Conservation (phyloP, 2,329 filamentous ascomycete species). For the Xenoacremonium recifei region DNA sequence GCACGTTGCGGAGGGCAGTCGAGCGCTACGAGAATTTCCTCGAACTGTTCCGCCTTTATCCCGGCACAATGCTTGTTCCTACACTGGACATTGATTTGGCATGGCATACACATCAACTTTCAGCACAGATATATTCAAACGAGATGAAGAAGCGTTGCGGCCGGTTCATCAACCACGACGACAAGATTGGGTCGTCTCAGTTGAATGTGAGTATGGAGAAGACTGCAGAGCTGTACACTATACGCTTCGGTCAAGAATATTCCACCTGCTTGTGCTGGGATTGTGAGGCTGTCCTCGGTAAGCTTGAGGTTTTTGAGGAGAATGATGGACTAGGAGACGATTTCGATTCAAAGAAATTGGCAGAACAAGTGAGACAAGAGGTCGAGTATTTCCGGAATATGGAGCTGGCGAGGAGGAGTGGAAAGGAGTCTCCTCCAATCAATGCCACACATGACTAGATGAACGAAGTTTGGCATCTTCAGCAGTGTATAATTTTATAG, state of each 20-base stretch:
- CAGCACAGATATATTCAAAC: slow-evolving; percentile 25
- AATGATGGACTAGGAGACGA: neutral
- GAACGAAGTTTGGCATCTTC: no score
- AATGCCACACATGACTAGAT: no score
- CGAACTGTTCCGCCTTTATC: slow-evolving; percentile 29
- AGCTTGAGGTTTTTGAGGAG: slow-evolving; percentile 11
- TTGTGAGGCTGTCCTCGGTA: slow-evolving; percentile 32
- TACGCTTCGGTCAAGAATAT: slow-evolving; percentile 36
- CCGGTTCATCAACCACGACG: slow-evolving; percentile 38
- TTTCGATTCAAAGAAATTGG: slow-evolving; percentile 10
- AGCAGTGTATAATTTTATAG: no score
- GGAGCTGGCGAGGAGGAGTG: slow-evolving; percentile 11
- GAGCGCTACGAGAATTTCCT: slow-evolving; percentile 39
- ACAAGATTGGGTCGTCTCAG: slow-evolving; percentile 29
- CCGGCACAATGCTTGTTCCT: slow-evolving; percentile 33
- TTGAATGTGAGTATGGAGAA: slow-evolving; percentile 26
- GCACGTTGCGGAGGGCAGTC: slow-evolving; percentile 33
- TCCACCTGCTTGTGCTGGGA: slow-evolving; percentile 35
- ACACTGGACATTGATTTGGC: slow-evolving; percentile 42
- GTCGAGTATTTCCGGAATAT: slow-evolving; percentile 16
- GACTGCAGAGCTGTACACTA: slow-evolving; percentile 28
- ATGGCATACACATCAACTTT: slow-evolving; percentile 44
- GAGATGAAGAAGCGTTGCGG: slow-evolving; percentile 15
- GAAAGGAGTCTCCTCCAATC: no score
- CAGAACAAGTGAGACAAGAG: slow-evolving; percentile 4